Conservation (phyloP, 495 filamentous ascomycete species). For the Daldinia decipiens region DNA sequence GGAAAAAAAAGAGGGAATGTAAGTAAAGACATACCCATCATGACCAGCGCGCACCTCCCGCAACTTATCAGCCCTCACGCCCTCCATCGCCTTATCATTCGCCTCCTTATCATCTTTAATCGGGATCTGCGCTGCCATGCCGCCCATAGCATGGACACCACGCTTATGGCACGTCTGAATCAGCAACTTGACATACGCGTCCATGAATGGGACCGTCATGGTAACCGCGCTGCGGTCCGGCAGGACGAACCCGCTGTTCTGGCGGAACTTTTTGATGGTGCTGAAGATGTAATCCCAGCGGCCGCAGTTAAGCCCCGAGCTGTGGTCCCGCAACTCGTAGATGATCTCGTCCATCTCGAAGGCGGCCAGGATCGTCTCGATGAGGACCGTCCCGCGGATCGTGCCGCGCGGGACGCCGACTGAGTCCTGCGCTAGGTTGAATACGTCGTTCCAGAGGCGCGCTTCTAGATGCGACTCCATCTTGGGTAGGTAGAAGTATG, state of each 20-base stretch:
- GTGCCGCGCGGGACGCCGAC: slow-evolving; percentile 89
- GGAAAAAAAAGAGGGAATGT: background rate
- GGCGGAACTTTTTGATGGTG: slow-evolving; percentile 99
- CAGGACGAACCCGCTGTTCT: slow-evolving; percentile 90
- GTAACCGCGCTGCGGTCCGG: slow-evolving; percentile 92
- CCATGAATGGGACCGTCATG: slow-evolving; percentile 99
- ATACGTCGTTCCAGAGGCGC: slow-evolving; percentile 97
- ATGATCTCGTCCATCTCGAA: slow-evolving; percentile 99
- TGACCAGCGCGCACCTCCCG: slow-evolving; percentile 95
- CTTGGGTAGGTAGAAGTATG: slow-evolving; percentile 99
- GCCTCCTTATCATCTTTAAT: slow-evolving; percentile 92
- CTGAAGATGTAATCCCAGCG: slow-evolving; percentile 99
- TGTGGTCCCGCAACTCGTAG: slow-evolving; percentile 98
- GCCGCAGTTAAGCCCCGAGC: slow-evolving; percentile 95
- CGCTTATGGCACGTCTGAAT: slow-evolving; percentile 98
- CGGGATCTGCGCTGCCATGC: slow-evolving; percentile 99
- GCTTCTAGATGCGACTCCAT: slow-evolving; percentile 99
- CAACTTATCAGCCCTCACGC: slow-evolving; percentile 93
- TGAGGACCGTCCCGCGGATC: slow-evolving; percentile 94
- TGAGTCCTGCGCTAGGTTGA: slow-evolving; percentile 96
- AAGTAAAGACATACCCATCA: slow-evolving; percentile 72
- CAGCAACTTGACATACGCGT: slow-evolving; percentile 92
- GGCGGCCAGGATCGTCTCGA: slow-evolving; percentile 98
- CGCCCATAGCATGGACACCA: slow-evolving; percentile 98
- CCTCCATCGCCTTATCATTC: slow-evolving; percentile 94